phyloP scores from a whole-genome alignment of 306 rosid genomes.

The Alnus glutinosa region DNA sequence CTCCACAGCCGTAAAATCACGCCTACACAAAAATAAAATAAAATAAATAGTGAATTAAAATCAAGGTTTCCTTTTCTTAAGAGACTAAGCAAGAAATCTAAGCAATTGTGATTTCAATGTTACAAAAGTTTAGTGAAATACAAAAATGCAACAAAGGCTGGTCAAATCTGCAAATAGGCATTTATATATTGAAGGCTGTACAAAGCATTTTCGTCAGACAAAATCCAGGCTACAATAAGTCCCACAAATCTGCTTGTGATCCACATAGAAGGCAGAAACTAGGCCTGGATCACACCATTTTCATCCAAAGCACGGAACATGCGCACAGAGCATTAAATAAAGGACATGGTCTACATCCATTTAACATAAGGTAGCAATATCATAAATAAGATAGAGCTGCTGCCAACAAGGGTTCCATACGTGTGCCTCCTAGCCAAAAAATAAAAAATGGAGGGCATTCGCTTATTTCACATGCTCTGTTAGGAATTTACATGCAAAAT shows the following conservation, averaged over 20 bases:
- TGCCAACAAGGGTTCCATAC: background rate
- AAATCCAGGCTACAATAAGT: slow-evolving; percentile 4
- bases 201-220: slow-evolving; percentile 17
- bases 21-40: slow-evolving; percentile 53
- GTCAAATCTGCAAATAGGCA: background rate
- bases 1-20: slow-evolving; percentile 67
- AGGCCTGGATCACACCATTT: background rate
- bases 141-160: slow-evolving; percentile 16
- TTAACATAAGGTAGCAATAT: slow-evolving; percentile 1
- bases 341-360: slow-evolving; percentile 8
- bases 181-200: slow-evolving; percentile 6
- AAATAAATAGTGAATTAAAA: background rate
- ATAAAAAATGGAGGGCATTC: background rate
- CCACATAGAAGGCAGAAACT: background rate
- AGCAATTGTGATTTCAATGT: background rate
- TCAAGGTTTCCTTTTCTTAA: background rate
- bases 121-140: background rate
- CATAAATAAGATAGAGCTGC: background rate
- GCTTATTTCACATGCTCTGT: background rate
- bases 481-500: background rate
- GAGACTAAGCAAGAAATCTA: background rate
- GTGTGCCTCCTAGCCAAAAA: background rate
- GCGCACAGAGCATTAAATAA: background rate
- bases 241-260: background rate
- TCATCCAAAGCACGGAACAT: background rate